phyloP scores from a whole-genome alignment of 139 green algal genomes.

The Chlamydomonas sphaeroides region DNA sequence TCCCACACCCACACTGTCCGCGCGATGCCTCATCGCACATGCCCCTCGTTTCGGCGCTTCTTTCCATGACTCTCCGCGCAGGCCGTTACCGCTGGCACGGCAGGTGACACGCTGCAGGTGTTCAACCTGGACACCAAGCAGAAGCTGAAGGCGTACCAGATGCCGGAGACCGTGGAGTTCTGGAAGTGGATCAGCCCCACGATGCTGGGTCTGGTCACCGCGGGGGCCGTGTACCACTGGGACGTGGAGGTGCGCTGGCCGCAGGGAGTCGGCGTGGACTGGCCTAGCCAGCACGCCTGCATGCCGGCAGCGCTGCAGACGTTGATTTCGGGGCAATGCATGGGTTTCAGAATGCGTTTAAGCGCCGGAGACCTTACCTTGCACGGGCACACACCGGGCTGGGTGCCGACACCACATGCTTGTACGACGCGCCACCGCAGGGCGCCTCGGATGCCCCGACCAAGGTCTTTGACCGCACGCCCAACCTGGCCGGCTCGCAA shows the following conservation, averaged over 20 bases:
- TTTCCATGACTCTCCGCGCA: no score
- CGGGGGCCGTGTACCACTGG: constrained; percentile 96
- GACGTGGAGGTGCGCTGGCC: constrained; percentile 80
- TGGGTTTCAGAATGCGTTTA: no score
- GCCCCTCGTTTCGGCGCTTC: no score
- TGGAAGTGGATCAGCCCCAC: constrained; percentile 96
- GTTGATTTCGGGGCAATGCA: no score
- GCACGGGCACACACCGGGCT: no score
- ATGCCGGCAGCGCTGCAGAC: no score
- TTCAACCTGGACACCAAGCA: constrained; percentile 98
- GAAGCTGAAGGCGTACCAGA: constrained; percentile 98
- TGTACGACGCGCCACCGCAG: constrained; percentile 62
- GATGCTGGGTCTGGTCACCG: constrained; percentile 94
- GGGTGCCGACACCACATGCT: no score
- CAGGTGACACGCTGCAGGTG: constrained; percentile 93
- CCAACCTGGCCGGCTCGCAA: constrained; percentile 95
- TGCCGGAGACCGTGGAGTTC: constrained; percentile 94
- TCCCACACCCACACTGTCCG: no score
- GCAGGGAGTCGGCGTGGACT: no score
- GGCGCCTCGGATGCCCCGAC: constrained; percentile 67
- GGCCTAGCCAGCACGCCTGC: no score
- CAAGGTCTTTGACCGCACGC: constrained; percentile 97
- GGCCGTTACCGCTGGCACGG: constrained; percentile 54
- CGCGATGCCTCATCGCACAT: no score
- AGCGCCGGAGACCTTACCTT: no score